Evolutionary conservation across 2,329 filamentous ascomycete genomes (phyloP), one percentile per base, ranked within the genome.

Genomic region (Trichoderma semiorbis): DNA sequence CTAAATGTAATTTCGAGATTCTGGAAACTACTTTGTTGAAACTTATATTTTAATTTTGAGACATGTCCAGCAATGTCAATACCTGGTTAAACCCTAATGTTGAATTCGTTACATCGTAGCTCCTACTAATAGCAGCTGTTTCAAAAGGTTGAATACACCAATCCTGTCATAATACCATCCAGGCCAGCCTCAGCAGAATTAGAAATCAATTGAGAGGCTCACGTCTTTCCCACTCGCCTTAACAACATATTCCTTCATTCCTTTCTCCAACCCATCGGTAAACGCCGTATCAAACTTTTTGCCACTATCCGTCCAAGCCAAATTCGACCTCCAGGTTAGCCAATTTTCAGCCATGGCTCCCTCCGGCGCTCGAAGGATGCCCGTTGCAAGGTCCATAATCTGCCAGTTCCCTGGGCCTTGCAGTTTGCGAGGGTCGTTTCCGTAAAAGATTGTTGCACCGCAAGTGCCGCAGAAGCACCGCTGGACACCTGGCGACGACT

Each of bases 381-480:
- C 85, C 1, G 81, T 80, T 0, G 84, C 81, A 3, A 87, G 70
- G 61, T 85, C 82, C 1, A 85, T 78, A 11, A 86, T 70, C 53
- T 79, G 77, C 70, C 78, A 75, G 28, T 78, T 74, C 18, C 78
- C 79, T 1, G 74, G 75, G n/a, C 78, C 79, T 2, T 74, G 74
- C 10, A 78, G 77, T 6, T 74, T 77, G 47, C 80, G 75, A 0
- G 75, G 72, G 3, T 78, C 77, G 28, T 73, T 73, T 5, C 77
- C 75, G 62, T 76, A 83, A 64, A 86, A 83, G 14, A 83, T 77
- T 0, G 82, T 85, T 3, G 85, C 84, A 3, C 85, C 84, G 63
- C 85, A 87, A 2, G 74, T 77, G 3, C 83, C 80, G 72, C 85
- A 87, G 73, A 87, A 87, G 0, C 80, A 81, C 16, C 84, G 80